Conservation (phyloP, 78 protist species). For the Chrysochromulina parva region DNA sequence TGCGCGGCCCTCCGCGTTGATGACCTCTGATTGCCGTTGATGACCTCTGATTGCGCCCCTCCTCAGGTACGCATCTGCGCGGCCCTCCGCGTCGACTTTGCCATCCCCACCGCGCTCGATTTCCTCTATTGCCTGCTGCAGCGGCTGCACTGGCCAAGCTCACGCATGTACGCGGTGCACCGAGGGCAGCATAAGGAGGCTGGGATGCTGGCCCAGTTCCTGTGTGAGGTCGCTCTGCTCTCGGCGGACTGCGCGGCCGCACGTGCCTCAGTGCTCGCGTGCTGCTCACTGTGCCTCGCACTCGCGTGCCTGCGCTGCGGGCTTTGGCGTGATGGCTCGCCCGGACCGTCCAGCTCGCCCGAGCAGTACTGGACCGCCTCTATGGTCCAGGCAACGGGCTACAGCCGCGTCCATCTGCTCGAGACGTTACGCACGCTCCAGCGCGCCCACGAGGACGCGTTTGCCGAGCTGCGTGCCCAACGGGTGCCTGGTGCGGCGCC, state of each 20-base stretch:
- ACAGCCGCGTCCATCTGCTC: neutral
- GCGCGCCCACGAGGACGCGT: neutral
- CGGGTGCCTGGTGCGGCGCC: neutral
- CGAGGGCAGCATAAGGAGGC: neutral
- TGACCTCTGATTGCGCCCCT: too few species aligned
- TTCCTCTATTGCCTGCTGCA: neutral
- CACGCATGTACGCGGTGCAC: too few species aligned
- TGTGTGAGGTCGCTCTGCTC: constrained; percentile 7
- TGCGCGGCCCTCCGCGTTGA: too few species aligned
- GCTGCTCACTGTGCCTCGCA: neutral
- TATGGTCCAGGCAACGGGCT: neutral
- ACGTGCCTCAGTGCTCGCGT: neutral
- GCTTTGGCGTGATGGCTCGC: neutral
- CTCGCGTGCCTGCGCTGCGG: neutral
- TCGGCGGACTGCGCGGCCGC: neutral
- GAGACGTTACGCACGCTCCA: neutral
- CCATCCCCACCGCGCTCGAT: neutral
- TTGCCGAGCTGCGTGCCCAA: neutral
- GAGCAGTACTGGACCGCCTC: neutral
- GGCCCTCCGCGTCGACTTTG: neutral
- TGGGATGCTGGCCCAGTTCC: constrained; percentile 5
- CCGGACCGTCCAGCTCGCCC: neutral
- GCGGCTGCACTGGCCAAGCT: neutral
- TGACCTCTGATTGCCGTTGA: too few species aligned
- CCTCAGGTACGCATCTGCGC: too few species aligned